A percentile compares a stretch with the other conserved stretches of the same genome.
Conservation (phyloP, 1,284 basidiomycete species). For the Takashimella tepidaria region DNA sequence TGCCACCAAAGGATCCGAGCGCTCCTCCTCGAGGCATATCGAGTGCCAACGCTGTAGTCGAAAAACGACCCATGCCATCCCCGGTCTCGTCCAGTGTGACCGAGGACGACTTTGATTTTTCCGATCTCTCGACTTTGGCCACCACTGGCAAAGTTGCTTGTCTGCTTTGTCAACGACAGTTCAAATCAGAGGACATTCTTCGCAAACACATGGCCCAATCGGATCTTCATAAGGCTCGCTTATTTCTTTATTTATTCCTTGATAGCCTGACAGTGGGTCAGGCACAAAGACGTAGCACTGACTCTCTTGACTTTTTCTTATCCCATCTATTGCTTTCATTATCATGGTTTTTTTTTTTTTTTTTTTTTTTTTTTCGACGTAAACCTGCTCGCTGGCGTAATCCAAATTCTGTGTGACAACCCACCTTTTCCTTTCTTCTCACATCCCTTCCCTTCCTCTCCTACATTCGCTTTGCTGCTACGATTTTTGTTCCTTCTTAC, state of each 20-base stretch:
- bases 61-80: neutral
- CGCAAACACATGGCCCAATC: conserved; percentile 84
- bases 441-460: conserved; percentile 2
- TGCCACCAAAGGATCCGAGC: conserved; percentile 16
- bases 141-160: conserved; percentile 61
- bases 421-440: conserved; percentile 7
- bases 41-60: conserved; percentile 27
- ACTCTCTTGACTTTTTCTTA: conserved; percentile 6
- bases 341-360: neutral
- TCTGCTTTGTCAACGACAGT: conserved; percentile 82
- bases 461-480: too few relatives aligned
- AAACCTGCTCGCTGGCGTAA: conserved; percentile 4
- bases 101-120: conserved; percentile 67
- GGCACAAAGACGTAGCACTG: conserved; percentile 17
- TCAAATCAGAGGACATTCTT: conserved; percentile 77
- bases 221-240: conserved; percentile 80
- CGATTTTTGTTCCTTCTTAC: conserved; percentile 3
- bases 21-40: conserved; percentile 30
- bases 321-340: neutral
- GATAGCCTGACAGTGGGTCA: conserved; percentile 23
- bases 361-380: neutral
- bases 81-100: neutral
- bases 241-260: conserved; percentile 29
- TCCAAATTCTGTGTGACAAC: conserved; percentile 3
- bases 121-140: conserved; percentile 53